Evolutionary conservation across 2,329 filamentous ascomycete genomes (phyloP).

Genomic region (Fusarium metavorans): DNA sequence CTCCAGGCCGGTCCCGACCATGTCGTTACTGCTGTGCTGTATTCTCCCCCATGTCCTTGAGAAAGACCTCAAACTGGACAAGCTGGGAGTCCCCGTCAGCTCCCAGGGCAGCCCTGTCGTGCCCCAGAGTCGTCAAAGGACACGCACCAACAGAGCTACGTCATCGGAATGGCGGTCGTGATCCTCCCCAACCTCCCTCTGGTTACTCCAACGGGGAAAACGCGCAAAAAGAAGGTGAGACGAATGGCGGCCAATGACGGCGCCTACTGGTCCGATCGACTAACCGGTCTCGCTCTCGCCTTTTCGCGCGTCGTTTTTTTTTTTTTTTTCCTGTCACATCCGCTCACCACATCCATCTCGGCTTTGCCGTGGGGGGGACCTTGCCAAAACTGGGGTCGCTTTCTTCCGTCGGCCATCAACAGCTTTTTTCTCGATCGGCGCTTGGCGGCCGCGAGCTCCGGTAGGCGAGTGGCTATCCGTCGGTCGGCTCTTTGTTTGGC

Average conservation of each 20-base stretch:
- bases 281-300: slow-evolving; percentile 10
- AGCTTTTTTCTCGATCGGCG: slow-evolving; percentile 24
- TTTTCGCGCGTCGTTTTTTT: slow-evolving; percentile 18
- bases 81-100: slow-evolving; percentile 21
- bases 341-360: slow-evolving; percentile 26
- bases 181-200: slow-evolving; percentile 34
- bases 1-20: slow-evolving; percentile 32
- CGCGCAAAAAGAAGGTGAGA: slow-evolving; percentile 34
- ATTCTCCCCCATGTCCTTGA: slow-evolving; percentile 1
- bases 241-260: slow-evolving; percentile 32
- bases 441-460: slow-evolving; percentile 31
- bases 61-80: slow-evolving; percentile 11
- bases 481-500: slow-evolving; percentile 17
- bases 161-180: slow-evolving; percentile 38
- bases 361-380: slow-evolving; percentile 40
- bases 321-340: slow-evolving; percentile 15
- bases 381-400: slow-evolving; percentile 27
- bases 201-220: slow-evolving; percentile 17
- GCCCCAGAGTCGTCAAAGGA: slow-evolving; percentile 37
- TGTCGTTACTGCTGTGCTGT: slow-evolving; percentile 7
- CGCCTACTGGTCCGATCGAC: slow-evolving; percentile 20
- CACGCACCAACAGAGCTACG: slow-evolving; percentile 35
- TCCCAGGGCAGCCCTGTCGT: slow-evolving; percentile 37
- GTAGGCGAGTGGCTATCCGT: slow-evolving; percentile 14
- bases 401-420: slow-evolving; percentile 29